Evolutionary conservation across 768 basidiomycete genomes (phyloP).

Genomic region (Lactifluus rugatus): DNA sequence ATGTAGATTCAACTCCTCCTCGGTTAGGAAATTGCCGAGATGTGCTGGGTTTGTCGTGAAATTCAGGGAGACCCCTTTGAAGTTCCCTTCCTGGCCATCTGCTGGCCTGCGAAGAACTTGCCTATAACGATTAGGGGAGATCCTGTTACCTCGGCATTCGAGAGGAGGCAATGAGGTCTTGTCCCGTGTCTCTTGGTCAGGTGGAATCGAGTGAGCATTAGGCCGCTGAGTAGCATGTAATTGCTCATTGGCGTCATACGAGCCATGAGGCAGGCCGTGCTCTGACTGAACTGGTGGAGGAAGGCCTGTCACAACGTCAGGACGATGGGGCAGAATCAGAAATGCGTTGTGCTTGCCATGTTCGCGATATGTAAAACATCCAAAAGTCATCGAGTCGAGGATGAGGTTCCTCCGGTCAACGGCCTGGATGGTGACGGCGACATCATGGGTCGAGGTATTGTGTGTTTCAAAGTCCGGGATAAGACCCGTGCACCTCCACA

Average conservation of each 20-base stretch:
- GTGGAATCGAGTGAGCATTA: not conserved
- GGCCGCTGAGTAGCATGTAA: not conserved
- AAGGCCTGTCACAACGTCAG: not conserved
- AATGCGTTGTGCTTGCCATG: constrained; percentile 27
- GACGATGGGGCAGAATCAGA: not conserved
- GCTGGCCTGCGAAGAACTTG: constrained; percentile 21
- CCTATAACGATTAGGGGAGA: not conserved
- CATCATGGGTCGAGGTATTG: constrained; percentile 31
- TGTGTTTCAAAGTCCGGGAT: constrained; percentile 45
- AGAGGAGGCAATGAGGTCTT: not conserved
- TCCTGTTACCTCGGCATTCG: not conserved
- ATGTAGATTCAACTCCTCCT: constrained; percentile 47
- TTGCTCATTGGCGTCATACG: not conserved
- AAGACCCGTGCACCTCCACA: constrained; percentile 58
- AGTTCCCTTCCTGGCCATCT: constrained; percentile 27
- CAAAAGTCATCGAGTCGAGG: constrained; percentile 60
- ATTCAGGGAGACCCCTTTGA: constrained; percentile 48
- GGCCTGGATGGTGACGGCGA: constrained; percentile 53
- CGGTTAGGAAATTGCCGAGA: constrained; percentile 50
- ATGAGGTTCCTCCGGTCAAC: constrained; percentile 43
- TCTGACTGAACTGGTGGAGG: not conserved
- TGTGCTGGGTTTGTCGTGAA: constrained; percentile 46
- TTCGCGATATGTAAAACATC: constrained; percentile 58
- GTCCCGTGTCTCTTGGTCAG: not conserved
- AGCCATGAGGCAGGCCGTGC: not conserved